Conservation (phyloP, 495 filamentous ascomycete species). For the Eremomyces bilateralis region DNA sequence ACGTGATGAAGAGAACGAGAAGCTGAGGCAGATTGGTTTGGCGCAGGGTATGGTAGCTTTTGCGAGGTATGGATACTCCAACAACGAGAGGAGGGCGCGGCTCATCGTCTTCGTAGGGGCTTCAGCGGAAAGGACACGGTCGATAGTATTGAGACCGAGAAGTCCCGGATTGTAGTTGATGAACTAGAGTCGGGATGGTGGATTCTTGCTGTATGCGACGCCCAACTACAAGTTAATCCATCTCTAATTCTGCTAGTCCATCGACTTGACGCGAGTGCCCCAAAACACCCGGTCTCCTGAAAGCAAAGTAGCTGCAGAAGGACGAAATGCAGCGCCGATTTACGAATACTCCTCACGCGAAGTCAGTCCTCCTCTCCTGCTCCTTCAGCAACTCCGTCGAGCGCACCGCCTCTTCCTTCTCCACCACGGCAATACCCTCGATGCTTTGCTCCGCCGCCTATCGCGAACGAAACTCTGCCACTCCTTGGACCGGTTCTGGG, state of each 20-base stretch:
- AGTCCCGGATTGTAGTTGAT: constrained; percentile 57
- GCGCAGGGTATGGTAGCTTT: constrained; percentile 96
- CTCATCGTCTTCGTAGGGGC: too few relatives aligned
- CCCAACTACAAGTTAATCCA: constrained; percentile 2
- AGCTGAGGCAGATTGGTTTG: constrained; percentile 78
- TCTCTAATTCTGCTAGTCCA: too few relatives aligned
- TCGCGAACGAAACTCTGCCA: constrained; percentile 34
- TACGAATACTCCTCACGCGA: constrained; percentile 72
- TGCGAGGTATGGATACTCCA: constrained; percentile 40
- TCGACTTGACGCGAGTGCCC: constrained; percentile 49
- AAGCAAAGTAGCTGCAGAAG: constrained; percentile 10
- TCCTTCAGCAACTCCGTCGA: constrained; percentile 58
- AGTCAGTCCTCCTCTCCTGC: constrained; percentile 56
- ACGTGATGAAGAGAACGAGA: constrained; percentile 53
- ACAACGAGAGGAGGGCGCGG: too few relatives aligned
- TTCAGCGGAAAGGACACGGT: constrained; percentile 59
- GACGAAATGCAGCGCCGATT: constrained; percentile 11
- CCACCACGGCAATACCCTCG: constrained; percentile 55
- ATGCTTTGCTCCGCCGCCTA: constrained; percentile 41
- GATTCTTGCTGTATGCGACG: constrained; percentile 51
- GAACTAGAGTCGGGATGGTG: constrained; percentile 86
- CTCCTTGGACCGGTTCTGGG: constrained; percentile 63
- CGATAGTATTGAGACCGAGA: constrained; percentile 79
- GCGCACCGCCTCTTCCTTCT: constrained; percentile 73
- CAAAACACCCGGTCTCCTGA: constrained; percentile 2